Percentiles rank a stretch among this genome's conserved stretches.
Evolutionary conservation across 108 stramenopile genomes (phyloP).

Genomic region (Nannochloropsis salina): DNA sequence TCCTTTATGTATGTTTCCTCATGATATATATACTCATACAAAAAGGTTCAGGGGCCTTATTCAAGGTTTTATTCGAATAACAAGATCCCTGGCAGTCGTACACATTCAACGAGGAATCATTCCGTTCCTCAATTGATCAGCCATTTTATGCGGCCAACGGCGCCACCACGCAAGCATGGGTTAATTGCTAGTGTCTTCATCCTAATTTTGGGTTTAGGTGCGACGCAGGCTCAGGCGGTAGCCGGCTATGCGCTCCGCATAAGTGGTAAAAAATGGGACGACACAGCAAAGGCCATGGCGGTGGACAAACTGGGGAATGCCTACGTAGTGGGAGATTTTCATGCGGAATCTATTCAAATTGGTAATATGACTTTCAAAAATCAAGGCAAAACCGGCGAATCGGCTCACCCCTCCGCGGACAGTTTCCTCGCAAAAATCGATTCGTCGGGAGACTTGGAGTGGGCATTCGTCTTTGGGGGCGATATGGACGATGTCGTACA

Average conservation of each 20-base stretch:
- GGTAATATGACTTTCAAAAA: neutral
- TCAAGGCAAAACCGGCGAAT: neutral
- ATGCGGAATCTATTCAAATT: neutral
- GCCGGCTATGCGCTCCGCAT: neutral
- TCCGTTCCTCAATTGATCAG: no score
- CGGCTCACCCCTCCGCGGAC: neutral
- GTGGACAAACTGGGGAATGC: neutral
- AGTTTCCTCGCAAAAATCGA: neutral
- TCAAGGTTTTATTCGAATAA: no score
- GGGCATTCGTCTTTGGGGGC: neutral
- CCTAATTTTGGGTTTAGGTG: neutral
- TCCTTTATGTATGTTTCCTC: no score
- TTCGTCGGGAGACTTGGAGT: neutral
- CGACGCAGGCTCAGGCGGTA: neutral
- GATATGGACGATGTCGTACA: neutral
- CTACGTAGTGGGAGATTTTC: slow-evolving; percentile 11
- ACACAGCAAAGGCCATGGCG: neutral
- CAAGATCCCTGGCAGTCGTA: no score
- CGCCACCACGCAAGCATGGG: no score
- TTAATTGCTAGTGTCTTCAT: no score
- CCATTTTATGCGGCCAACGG: no score
- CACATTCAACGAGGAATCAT: no score
- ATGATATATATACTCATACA: no score
- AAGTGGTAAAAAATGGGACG: neutral
- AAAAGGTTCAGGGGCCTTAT: no score